A percentile compares a stretch with the other conserved stretches of the same genome.
These are phyloP conservation scores for Sclerotinia spermophila DNA, from an alignment of 2,329 filamentous ascomycete species.

Conservation along the genomic window DNA sequence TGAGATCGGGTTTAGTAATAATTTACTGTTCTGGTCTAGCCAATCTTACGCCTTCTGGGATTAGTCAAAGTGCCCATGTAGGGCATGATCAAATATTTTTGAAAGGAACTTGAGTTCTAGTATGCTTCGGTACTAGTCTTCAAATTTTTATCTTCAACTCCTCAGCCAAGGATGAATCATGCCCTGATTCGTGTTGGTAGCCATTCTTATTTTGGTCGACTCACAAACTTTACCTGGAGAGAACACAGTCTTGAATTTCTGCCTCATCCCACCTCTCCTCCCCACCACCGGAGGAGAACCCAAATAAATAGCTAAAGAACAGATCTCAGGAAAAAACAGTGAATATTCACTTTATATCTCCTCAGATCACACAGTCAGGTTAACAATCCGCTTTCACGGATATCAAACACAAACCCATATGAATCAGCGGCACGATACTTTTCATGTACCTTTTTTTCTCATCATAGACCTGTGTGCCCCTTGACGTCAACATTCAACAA, in stretches of 20 bases:
- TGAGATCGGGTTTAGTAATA: neutral
- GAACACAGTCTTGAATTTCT: neutral
- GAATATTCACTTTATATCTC: neutral
- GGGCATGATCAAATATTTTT: neutral
- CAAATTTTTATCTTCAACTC: neutral
- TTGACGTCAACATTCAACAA: neutral
- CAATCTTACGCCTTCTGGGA: accelerated
- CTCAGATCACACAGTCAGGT: neutral
- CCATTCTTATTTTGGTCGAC: too few species aligned
- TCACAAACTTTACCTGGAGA: neutral
- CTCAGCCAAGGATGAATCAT: neutral
- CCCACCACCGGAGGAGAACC: too few species aligned
- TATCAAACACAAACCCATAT: neutral
- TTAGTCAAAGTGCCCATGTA: neutral
- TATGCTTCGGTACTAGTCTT: neutral
- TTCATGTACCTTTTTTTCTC: neutral
- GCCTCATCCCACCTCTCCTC: accelerated
- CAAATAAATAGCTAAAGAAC: neutral
- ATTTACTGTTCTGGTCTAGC: accelerated
- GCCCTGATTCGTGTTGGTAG: too few species aligned
- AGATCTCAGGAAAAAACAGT: neutral
- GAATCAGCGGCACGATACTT: neutral
- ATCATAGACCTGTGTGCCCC: neutral
- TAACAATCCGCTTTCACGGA: neutral
- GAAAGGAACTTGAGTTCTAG: neutral